Evolutionary conservation across 768 basidiomycete species (phyloP).

Genomic region (Amylocystis lapponica): DNA sequence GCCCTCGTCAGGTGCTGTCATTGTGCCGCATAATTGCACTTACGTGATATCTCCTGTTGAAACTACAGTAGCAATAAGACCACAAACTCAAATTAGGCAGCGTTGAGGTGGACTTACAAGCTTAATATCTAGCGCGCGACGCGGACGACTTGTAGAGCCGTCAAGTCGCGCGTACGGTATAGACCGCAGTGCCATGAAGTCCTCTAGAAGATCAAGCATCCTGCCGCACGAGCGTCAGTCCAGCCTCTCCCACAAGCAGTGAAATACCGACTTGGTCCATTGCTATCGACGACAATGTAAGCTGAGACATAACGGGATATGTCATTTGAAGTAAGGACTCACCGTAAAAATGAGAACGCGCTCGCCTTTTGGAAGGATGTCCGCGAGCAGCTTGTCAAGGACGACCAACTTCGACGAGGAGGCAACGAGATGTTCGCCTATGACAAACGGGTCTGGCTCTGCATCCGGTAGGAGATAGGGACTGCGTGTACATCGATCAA

Average conservation of each 20-base stretch:
- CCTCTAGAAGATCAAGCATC: slow-evolving; percentile 67
- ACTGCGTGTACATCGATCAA: slow-evolving; percentile 27
- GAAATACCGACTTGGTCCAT: slow-evolving; percentile 42
- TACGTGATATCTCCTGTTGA: slow-evolving; percentile 53
- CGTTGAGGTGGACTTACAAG: slow-evolving; percentile 31
- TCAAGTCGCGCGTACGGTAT: slow-evolving; percentile 60
- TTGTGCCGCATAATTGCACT: slow-evolving; percentile 13
- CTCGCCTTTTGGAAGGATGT: slow-evolving; percentile 54
- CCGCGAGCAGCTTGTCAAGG: slow-evolving; percentile 53
- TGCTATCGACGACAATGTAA: slow-evolving; percentile 34
- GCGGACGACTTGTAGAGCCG: slow-evolving; percentile 46
- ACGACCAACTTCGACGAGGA: slow-evolving; percentile 50
- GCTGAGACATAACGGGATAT: slow-evolving; percentile 6
- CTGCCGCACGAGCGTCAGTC: slow-evolving; percentile 22
- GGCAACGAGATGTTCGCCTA: slow-evolving; percentile 52
- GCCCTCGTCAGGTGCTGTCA: not conserved
- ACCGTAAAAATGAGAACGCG: slow-evolving; percentile 67
- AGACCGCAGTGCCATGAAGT: slow-evolving; percentile 53
- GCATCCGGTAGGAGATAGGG: slow-evolving; percentile 49
- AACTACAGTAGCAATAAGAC: slow-evolving; percentile 32
- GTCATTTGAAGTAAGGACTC: slow-evolving; percentile 12
- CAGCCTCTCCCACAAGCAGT: not conserved
- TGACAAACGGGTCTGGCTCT: slow-evolving; percentile 40
- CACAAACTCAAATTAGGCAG: not conserved
- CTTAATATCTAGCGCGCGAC: slow-evolving; percentile 52